Evolutionary conservation across 768 basidiomycete species (phyloP), one percentile per base, ranked within the genome.

Genomic region (Tephrocybe rancida): DNA sequence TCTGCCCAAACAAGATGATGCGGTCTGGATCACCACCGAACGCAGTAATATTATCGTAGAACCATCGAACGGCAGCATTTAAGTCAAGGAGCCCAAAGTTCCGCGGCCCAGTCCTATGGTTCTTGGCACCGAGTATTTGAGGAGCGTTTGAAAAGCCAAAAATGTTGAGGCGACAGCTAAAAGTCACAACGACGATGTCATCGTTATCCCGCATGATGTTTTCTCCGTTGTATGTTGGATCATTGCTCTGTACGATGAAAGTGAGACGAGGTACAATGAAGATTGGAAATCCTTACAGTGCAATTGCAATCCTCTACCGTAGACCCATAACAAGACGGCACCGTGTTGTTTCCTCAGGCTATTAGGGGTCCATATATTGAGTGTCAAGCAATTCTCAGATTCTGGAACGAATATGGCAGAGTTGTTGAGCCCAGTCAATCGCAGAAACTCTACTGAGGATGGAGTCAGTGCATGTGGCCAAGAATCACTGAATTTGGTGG

Each of bases 51-150:
- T 82, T 77, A 44, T 72, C 65, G 38, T 75, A 69, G 3, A 80
- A 70, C 80, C 78, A 80, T 55, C 76, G 57, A 6, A 80, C 68
- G n/a, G 70, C 78, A 18, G 73, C 70, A 18, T 72, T 66, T 2
- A 68, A 21, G 44, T 76, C 74, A 10, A 74, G 64, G 2, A 76
- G 61, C 16, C 73, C 74, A 58, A 73, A 75, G 50, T 76, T 77
- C 48, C 72, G 73, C 1, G 69, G 55, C 8, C 60, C 56, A 1
- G 55, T 58, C 10, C n/a, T n/a, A n/a, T n/a, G n/a, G n/a, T n/a
- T n/a, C n/a, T 30, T 48, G 19, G 52, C 45, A 22, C 56, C 57
- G 11, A 58, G 53, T 25, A 75, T 67, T 48, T 75, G 73, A 16
- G 75, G 73, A 6, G 74, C 73, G 44, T 66, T 68, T 1, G 75